Conservation (phyloP, 2,329 filamentous ascomycete genomes). For the Phaeomoniella chlamydospora region DNA sequence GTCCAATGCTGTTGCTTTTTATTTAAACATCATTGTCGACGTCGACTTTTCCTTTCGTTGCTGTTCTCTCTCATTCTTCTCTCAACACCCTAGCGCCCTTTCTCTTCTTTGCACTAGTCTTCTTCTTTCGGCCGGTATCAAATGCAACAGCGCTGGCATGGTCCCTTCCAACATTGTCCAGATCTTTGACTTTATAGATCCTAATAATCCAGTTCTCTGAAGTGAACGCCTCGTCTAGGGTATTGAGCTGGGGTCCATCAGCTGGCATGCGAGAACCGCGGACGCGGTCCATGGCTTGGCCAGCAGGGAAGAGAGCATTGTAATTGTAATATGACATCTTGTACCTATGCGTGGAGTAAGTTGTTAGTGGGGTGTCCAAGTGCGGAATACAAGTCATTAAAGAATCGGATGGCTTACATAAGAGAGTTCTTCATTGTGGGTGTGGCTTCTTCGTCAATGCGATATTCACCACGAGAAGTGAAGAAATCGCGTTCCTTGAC, state of each 20-base stretch:
- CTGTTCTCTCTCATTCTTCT: slow-evolving; percentile 25
- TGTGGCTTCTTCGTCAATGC: slow-evolving; percentile 82
- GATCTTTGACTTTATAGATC: slow-evolving; percentile 99
- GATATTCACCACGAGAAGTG: slow-evolving; percentile 83
- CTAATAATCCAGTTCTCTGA: slow-evolving; percentile 99
- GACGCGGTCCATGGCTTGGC: slow-evolving; percentile 82
- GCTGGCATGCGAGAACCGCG: slow-evolving; percentile 69
- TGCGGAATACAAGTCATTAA: slow-evolving; percentile 9
- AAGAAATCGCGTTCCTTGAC: slow-evolving; percentile 96
- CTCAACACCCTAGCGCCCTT: slow-evolving; percentile 25
- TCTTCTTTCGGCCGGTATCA: slow-evolving; percentile 38
- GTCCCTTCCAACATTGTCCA: slow-evolving; percentile 89
- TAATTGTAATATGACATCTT: slow-evolving; percentile 99
- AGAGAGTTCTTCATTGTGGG: slow-evolving; percentile 98
- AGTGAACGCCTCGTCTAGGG: slow-evolving; percentile 91
- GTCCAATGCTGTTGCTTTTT: not conserved
- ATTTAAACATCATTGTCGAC: no score
- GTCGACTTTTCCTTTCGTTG: no score
- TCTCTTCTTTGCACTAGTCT: slow-evolving; percentile 28
- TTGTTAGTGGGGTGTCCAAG: slow-evolving; percentile 4
- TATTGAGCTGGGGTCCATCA: slow-evolving; percentile 70
- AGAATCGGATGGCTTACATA: slow-evolving; percentile 52
- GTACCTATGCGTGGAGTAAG: slow-evolving; percentile 68
- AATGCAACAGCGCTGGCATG: slow-evolving; percentile 49
- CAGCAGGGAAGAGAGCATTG: slow-evolving; percentile 74